These are phyloP conservation scores for Papilionanthe hybrid DNA, from an alignment of 116 monocot species.

Conservation along the genomic window DNA sequence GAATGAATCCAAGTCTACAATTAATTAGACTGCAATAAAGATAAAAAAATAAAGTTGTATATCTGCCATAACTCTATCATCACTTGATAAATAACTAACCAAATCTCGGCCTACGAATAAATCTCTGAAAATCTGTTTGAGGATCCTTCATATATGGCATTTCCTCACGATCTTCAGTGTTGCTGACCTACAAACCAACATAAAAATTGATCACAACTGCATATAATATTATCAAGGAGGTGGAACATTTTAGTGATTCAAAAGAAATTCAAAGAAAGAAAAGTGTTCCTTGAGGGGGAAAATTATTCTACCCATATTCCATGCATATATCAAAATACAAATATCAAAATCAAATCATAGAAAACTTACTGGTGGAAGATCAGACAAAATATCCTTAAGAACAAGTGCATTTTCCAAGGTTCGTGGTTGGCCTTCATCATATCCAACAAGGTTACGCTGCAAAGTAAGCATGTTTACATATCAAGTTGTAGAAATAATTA, in stretches of 20 bases:
- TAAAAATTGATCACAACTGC: not conserved
- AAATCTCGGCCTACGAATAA: conserved; percentile 43
- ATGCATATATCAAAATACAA: not conserved
- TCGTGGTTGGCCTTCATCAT: conserved; percentile 50
- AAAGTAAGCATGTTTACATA: not conserved
- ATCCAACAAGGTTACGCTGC: conserved; percentile 83
- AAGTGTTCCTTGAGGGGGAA: not conserved
- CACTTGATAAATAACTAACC: conserved; percentile 22
- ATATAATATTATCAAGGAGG: not conserved
- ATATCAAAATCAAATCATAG: not conserved
- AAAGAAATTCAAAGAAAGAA: not conserved
- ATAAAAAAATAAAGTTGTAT: not conserved
- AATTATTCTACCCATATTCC: conserved; percentile 1
- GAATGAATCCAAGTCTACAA: not conserved
- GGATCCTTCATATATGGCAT: conserved; percentile 62
- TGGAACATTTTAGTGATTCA: not conserved
- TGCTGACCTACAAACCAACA: conserved; percentile 38
- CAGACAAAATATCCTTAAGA: conserved; percentile 69
- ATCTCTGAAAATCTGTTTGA: conserved; percentile 74
- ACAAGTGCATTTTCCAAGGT: conserved; percentile 61
- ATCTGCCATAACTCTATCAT: not conserved
- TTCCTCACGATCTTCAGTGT: conserved; percentile 46
- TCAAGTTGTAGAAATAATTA: not conserved
- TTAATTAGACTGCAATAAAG: not conserved
- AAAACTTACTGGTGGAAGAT: conserved; percentile 72